Evolutionary conservation across 2,329 filamentous ascomycete genomes (phyloP).

Genomic region (Fusarium sp.): DNA sequence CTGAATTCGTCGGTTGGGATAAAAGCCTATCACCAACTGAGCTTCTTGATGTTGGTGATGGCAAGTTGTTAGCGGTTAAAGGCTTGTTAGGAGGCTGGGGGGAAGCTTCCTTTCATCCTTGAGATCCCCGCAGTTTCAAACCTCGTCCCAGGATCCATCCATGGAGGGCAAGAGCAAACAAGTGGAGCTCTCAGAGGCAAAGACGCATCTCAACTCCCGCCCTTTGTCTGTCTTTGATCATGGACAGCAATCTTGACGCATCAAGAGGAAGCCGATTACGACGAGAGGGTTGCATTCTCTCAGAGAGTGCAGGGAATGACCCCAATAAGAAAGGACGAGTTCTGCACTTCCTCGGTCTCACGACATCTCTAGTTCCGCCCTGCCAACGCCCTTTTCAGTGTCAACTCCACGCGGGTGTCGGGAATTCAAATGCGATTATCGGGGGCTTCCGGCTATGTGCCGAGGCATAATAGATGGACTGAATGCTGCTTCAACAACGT

Average conservation of each 20-base stretch:
- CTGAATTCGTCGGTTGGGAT: not conserved
- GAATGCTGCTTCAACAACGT: not conserved
- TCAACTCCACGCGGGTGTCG: slow-evolving; percentile 21
- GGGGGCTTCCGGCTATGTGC: slow-evolving; percentile 31
- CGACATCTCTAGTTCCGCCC: not conserved
- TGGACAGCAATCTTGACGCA: slow-evolving; percentile 1
- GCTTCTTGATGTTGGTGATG: not conserved
- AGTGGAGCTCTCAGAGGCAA: slow-evolving; percentile 1
- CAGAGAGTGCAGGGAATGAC: not conserved
- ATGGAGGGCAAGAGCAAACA: slow-evolving; percentile 1
- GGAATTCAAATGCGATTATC: slow-evolving; percentile 33
- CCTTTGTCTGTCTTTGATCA: slow-evolving; percentile 16
- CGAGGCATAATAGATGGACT: slow-evolving; percentile 13
- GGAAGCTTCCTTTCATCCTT: slow-evolving; percentile 9
- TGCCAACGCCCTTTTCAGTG: slow-evolving; percentile 30
- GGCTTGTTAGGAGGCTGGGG: not conserved
- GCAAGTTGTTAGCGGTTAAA: not conserved
- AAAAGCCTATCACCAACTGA: not conserved
- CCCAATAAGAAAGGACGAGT: not conserved
- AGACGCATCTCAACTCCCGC: not conserved
- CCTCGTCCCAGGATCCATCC: not conserved
- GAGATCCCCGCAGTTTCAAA: slow-evolving; percentile 2
- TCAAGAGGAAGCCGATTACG: not conserved
- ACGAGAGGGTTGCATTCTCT: not conserved
- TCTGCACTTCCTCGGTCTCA: not conserved